A percentile compares a stretch with the other conserved stretches of the same genome.
Conservation (phyloP, 225 moss, liverwort and hornwort species). For the Asterella californica region DNA sequence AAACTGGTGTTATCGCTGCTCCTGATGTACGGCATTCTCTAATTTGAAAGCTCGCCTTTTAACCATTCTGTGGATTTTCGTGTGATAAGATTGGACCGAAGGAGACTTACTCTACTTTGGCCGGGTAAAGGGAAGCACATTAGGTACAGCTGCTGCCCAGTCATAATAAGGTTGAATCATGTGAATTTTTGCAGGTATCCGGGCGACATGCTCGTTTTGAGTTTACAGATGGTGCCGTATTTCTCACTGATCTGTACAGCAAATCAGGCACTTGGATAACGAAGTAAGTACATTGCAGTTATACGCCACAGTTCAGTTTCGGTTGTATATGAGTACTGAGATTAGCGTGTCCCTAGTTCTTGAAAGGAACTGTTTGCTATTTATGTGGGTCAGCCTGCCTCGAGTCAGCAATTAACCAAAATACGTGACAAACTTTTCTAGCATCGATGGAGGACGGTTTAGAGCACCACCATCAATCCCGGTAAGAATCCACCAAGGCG, state of each 20-base stretch:
- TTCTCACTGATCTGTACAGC: conserved; percentile 73
- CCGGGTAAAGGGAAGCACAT: background rate
- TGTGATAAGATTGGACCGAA: background rate
- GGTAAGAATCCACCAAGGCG: conserved; percentile 61
- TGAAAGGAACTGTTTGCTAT: background rate
- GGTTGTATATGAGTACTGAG: background rate
- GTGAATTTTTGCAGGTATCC: conserved; percentile 44
- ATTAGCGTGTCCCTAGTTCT: background rate
- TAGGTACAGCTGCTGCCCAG: background rate
- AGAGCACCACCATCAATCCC: conserved; percentile 60
- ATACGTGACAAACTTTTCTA: conserved; percentile 10
- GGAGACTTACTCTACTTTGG: background rate
- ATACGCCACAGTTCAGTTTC: background rate
- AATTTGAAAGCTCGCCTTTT: background rate
- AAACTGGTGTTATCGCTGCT: conserved; percentile 42
- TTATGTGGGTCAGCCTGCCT: background rate
- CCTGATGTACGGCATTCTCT: conserved; percentile 38
- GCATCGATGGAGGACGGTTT: conserved; percentile 64
- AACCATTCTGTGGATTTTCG: background rate
- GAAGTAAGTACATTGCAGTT: conserved; percentile 25
- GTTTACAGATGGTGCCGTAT: conserved; percentile 63
- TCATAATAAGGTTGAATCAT: background rate
- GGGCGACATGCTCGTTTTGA: conserved; percentile 64
- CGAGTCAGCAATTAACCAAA: background rate
- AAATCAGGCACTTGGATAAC: conserved; percentile 86